Base-by-base conservation (phyloP, 495 filamentous ascomycete species). In the Neurospora cerealis region DNA sequence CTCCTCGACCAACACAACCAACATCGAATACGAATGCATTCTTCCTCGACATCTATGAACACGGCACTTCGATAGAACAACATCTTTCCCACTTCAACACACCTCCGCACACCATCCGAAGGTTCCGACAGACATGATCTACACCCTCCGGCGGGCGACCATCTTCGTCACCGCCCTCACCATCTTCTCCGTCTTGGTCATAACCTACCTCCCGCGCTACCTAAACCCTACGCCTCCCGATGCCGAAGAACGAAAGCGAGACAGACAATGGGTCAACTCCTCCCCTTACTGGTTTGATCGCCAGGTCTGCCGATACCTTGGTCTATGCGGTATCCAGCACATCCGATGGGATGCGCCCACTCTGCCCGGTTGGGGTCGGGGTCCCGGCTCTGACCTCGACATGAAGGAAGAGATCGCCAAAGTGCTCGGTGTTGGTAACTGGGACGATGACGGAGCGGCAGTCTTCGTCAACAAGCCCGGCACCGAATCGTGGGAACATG, bases 251-350 rank as follows among this genome's bases (percentile, higher is more conserved):
- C 79, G 78, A n/a, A 81, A 84, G 73, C 88, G 92, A 74, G 91
- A 95, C 81, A 78, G 80, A 69, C 80, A 78, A 77, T 96, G 92
- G 92, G 88, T 96, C 40, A 88, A 90, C 21, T 90, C 87, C 6
- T 92, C 91, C 9, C 86, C 86, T 36, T 89, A 89, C 71, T 94
- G 91, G 91, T 74, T 91, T 69, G 92, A 95, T 78, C 87, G 91
- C 74, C 91, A 93, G 75, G 83, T 88, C 19, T 95, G 93, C 76
- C 89, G 89, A 48, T 94, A 90, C 89, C 78, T 94, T 37, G 84
- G 91, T 48, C 77, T 93, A 36, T 95, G 93, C 75, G 92, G 93
- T 37, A 78, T 90, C 8, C 81, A 88, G 11, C 92, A 94, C 80
- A 81, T 89, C 28, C 83, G 82, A 48, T 84, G 82, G 69, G 85